These are phyloP conservation scores for Acanthamoeba healyi DNA, from an alignment of 208 protist species.

Conservation along the genomic window DNA sequence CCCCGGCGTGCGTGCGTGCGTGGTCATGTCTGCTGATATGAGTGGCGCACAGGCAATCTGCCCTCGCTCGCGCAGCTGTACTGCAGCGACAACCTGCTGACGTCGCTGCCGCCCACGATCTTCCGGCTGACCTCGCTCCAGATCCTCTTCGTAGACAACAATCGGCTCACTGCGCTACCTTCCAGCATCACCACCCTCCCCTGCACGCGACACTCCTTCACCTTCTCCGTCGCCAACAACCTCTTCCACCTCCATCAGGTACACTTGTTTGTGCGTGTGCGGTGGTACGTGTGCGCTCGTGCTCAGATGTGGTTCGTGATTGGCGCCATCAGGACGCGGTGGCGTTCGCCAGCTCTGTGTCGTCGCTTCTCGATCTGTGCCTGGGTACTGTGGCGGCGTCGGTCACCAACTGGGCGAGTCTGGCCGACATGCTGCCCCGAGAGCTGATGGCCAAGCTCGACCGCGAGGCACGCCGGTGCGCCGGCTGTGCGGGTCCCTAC, in stretches of 20 bases:
- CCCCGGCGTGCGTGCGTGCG: not conserved
- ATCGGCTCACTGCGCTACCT: not conserved
- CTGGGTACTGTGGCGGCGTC: not conserved
- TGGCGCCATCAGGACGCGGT: not conserved
- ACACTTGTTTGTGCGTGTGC: not conserved
- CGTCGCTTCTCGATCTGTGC: constrained; percentile 41
- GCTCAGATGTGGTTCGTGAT: not conserved
- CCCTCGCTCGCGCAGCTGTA: constrained; percentile 33
- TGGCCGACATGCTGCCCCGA: not conserved
- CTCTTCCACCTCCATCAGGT: not conserved
- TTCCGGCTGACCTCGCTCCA: constrained; percentile 13
- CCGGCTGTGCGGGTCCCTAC: not conserved
- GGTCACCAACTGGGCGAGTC: not conserved
- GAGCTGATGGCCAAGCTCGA: not conserved
- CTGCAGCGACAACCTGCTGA: constrained; percentile 33
- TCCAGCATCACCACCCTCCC: not conserved
- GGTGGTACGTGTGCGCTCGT: not conserved
- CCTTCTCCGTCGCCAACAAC: not conserved
- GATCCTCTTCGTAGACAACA: constrained; percentile 22
- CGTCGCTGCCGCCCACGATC: constrained; percentile 3
- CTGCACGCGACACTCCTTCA: constrained; percentile 12
- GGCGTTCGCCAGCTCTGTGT: not conserved
- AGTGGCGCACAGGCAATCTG: not conserved
- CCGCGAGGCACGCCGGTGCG: not conserved
- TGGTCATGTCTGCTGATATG: not conserved